Evolutionary conservation across 2,329 filamentous ascomycete genomes (phyloP).

Genomic region (Chaetomiaceae sp.): DNA sequence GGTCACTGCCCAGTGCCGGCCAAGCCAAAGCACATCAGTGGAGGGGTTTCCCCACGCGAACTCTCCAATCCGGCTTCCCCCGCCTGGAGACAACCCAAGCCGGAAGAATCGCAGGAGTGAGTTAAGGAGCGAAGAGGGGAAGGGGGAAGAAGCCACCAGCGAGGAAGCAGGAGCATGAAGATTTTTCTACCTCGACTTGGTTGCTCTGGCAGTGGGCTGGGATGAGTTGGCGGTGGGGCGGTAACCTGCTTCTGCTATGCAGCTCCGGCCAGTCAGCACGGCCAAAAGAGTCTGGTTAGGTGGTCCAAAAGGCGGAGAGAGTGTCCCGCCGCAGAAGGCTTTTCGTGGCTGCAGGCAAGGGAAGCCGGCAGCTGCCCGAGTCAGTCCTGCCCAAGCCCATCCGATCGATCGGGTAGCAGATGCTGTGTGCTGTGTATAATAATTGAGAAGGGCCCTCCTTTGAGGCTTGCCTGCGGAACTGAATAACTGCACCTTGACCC

Average conservation of each 20-base stretch:
- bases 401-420: too few species aligned
- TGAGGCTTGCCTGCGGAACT: too few species aligned
- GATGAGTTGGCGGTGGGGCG: constrained; percentile 25
- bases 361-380: too few species aligned
- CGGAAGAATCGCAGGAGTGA: constrained; percentile 2
- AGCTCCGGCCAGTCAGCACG: constrained; percentile 1
- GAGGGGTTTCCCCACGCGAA: constrained; percentile 2
- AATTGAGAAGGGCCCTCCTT: too few species aligned
- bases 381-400: too few species aligned
- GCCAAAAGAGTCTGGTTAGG: neutral
- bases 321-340: too few species aligned
- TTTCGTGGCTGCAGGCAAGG: too few species aligned
- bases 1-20: constrained; percentile 6
- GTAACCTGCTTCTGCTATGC: constrained; percentile 1
- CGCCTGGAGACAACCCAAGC: constrained; percentile 8
- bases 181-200: constrained; percentile 11
- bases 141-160: neutral
- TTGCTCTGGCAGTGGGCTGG: constrained; percentile 3
- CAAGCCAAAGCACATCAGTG: neutral
- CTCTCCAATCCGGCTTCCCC: constrained; percentile 13
- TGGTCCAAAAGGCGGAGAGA: too few species aligned
- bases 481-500: too few species aligned
- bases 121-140: neutral
- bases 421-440: too few species aligned
- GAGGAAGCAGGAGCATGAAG: constrained; percentile 5